Percentiles rank a stretch among this genome's conserved stretches.
Evolutionary conservation across 805 yeast genomes (phyloP).

Genomic region (Soucietia sequanensis): DNA sequence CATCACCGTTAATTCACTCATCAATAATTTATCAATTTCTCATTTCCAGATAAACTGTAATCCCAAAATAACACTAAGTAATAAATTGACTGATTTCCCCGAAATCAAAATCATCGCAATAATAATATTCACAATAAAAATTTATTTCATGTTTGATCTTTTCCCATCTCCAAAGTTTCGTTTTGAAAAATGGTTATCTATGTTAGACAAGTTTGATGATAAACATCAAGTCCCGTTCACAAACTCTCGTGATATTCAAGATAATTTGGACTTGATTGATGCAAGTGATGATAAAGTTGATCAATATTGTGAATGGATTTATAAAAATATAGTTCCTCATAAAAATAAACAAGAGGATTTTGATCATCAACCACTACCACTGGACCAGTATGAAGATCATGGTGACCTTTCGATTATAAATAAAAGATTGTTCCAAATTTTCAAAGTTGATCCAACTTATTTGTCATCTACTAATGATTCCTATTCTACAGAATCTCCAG

Average conservation of each 20-base stretch:
- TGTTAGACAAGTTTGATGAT: conserved; percentile 3
- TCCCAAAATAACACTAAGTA: conserved; percentile 3
- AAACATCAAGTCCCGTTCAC: conserved; percentile 6
- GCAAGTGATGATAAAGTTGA: conserved; percentile 51
- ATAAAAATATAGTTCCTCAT: conserved; percentile 28
- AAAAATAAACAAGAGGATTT: conserved; percentile 12
- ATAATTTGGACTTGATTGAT: conserved; percentile 30
- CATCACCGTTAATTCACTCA: conserved; percentile 24
- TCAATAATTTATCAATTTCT: conserved; percentile 7
- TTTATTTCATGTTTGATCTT: conserved; percentile 24
- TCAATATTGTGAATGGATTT: conserved; percentile 52
- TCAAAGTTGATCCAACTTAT: conserved; percentile 15
- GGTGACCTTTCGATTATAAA: conserved; percentile 25
- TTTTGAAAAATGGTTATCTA: conserved; percentile 13
- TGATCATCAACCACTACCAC: background rate
- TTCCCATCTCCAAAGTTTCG: conserved; percentile 2
- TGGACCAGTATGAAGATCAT: conserved; percentile 6
- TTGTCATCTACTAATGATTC: background rate
- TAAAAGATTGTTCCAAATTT: conserved; percentile 31
- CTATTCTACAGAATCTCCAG: background rate
- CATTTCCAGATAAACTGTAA: conserved; percentile 3
- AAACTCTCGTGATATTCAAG: conserved; percentile 5
- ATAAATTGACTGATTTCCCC: conserved; percentile 23
- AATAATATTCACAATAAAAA: conserved; percentile 27
- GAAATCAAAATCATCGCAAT: conserved; percentile 36